Conservation (phyloP, 305 asterid species). For the Solanum hybrid region DNA sequence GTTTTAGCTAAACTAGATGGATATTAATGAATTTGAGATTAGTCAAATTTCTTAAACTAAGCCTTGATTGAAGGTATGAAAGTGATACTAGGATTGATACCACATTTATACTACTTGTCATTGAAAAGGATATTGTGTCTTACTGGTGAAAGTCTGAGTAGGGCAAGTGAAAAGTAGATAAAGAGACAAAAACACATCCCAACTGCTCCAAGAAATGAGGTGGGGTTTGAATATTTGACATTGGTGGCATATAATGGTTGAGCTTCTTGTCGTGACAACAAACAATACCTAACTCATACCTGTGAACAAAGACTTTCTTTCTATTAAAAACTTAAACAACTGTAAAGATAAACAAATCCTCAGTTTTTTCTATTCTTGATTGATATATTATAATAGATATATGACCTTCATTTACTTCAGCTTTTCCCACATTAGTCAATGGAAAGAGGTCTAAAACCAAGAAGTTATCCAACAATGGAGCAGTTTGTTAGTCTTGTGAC, state of each 20-base stretch:
- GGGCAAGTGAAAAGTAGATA: slow-evolving; percentile 8
- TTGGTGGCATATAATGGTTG: slow-evolving; percentile 15
- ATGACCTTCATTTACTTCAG: neutral
- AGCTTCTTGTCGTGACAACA: slow-evolving; percentile 31
- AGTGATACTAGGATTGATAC: neutral
- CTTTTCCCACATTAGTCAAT: neutral
- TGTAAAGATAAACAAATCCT: neutral
- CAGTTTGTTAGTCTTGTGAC: neutral
- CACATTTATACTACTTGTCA: neutral
- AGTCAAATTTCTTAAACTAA: neutral
- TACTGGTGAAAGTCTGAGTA: slow-evolving; percentile 7
- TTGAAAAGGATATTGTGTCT: slow-evolving; percentile 1
- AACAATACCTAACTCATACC: slow-evolving; percentile 58
- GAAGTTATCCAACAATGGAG: neutral
- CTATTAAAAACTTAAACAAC: slow-evolving; percentile 8
- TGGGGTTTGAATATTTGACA: slow-evolving; percentile 39
- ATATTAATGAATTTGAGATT: neutral
- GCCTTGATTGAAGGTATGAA: slow-evolving; percentile 7
- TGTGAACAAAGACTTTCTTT: slow-evolving; percentile 36
- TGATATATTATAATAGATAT: neutral
- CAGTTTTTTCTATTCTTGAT: neutral
- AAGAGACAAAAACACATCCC: slow-evolving; percentile 28
- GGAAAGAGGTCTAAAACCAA: neutral
- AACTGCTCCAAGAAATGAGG: slow-evolving; percentile 47
- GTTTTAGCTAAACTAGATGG: neutral